Percentiles rank a stretch among this genome's conserved stretches.
Conservation (phyloP, 2,329 filamentous ascomycete species). For the Ophiostoma sp. region DNA sequence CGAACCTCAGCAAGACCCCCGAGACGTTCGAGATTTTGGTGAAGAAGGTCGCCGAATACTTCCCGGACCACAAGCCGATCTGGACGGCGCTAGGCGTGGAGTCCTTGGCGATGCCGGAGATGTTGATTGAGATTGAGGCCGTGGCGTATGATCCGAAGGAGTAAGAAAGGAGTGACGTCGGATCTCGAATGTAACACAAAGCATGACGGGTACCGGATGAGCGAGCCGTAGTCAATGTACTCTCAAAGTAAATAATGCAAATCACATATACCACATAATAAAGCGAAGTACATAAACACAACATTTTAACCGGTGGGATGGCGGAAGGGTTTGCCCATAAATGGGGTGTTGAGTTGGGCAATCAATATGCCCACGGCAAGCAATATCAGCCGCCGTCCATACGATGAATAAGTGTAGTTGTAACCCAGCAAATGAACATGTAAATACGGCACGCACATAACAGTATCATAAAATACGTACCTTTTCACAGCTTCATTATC, state of each 20-base stretch:
- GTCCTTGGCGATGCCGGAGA: constrained; percentile 48
- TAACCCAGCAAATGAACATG: too few relatives aligned
- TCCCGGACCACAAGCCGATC: constrained; percentile 53
- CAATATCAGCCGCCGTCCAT: not conserved
- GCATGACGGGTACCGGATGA: not conserved
- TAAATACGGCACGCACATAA: not conserved
- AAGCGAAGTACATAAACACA: not conserved
- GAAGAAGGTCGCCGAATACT: constrained; percentile 50
- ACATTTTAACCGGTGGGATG: constrained; percentile 9
- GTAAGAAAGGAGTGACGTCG: not conserved
- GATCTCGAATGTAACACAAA: not conserved
- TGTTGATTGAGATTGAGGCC: constrained; percentile 60
- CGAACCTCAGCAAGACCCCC: constrained; percentile 42
- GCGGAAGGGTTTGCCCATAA: not conserved
- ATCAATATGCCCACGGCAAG: not conserved
- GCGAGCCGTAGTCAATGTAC: not conserved
- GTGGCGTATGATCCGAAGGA: constrained; percentile 7
- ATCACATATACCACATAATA: not conserved
- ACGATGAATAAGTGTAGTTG: not conserved
- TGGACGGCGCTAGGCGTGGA: constrained; percentile 57
- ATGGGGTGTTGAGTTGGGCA: not conserved
- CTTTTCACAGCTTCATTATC: not conserved
- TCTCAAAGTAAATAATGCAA: not conserved
- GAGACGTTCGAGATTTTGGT: constrained; percentile 45
- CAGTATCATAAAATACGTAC: not conserved